Evolutionary conservation across 805 yeast genomes (phyloP), one percentile per base, ranked within the genome.

Genomic region (Komagataella populi): DNA sequence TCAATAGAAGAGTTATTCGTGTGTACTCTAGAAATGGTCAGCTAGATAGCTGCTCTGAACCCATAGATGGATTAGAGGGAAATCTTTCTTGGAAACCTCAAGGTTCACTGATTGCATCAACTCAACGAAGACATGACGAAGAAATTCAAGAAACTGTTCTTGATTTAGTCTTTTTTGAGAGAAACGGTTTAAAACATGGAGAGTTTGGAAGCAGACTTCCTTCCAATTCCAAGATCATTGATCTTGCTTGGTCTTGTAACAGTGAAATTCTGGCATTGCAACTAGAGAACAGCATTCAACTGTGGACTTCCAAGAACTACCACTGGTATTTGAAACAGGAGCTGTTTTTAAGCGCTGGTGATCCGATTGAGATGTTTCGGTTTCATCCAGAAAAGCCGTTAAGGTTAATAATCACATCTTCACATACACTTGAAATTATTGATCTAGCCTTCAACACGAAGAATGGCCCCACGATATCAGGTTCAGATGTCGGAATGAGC

Each of bases 291-390:
- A 69, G 78, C 14, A 74, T 93, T n/a, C 95, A 85, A 62, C 66
- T 93, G 22, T 93, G 97, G 97, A 82, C 95, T 1, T 73, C 86
- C 3, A 89, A 87, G 62, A 93, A 93, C 65, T 93, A 90, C 66
- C 95, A 90, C 62, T 93, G 99, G 99, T 89, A 86, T 65, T 72
- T 90, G 58, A 93, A 93, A 61, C 95, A 86, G 64, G 95, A 85
- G 60, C 66, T 90, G 2, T 58, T 59, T 51, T 63, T 71, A 7
- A 55, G 59, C 36, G 53, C 52, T 2, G 63, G 60, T 22, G 66
- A 63, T 44, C 60, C 65, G 44, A 65, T 77, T 22, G 17, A 56
- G 4, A 81, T 74, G 59, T 69, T 77, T 49, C 78, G 74, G 60
- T 93, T 96, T 81, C 97, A 91, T 62, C 91, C 95, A 1, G 98